Evolutionary conservation across 2,329 filamentous ascomycete genomes (phyloP).

Genomic region (Fusarium napiforme): DNA sequence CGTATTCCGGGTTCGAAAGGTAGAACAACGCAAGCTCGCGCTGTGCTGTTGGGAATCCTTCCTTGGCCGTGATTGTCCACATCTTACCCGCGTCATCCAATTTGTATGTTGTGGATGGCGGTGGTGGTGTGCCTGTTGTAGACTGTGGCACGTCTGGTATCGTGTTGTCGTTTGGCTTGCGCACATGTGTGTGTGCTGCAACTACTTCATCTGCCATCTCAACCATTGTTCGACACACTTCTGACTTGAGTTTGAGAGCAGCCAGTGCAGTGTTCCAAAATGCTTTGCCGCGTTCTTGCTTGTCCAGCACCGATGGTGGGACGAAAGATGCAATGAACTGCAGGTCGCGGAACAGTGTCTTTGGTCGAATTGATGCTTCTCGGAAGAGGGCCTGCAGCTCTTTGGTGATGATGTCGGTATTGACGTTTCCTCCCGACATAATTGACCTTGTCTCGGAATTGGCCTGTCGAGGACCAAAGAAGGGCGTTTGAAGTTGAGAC

Average conservation of each 20-base stretch:
- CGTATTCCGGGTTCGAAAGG: conserved; percentile 87
- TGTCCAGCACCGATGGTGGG: conserved; percentile 68
- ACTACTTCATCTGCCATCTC: conserved; percentile 68
- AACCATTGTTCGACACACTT: conserved; percentile 83
- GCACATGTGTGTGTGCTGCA: conserved; percentile 71
- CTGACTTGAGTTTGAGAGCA: conserved; percentile 86
- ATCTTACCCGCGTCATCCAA: conserved; percentile 87
- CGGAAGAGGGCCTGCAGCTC: conserved; percentile 75
- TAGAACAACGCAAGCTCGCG: conserved; percentile 94
- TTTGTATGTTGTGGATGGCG: conserved; percentile 70
- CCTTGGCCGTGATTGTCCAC: conserved; percentile 93
- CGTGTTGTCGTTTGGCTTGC: conserved; percentile 56
- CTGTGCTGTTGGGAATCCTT: conserved; percentile 85
- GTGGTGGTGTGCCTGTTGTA: conserved; percentile 56
- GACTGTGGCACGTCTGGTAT: conserved; percentile 48
- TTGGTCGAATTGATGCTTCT: conserved; percentile 75
- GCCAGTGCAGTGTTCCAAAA: conserved; percentile 93
- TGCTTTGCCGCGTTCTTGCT: conserved; percentile 75
- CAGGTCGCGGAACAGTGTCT: conserved; percentile 82
- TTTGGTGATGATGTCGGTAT: conserved; percentile 72
- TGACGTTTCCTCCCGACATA: conserved; percentile 61
- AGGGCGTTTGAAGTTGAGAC: conserved; percentile 43
- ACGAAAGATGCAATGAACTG: conserved; percentile 79
- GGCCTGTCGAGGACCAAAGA: conserved; percentile 55
- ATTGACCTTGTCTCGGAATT: conserved; percentile 61